Evolutionary conservation across 257 asterid genomes (phyloP), one percentile per base, ranked within the genome.

Genomic region (Jacaranda mimosifolia): DNA sequence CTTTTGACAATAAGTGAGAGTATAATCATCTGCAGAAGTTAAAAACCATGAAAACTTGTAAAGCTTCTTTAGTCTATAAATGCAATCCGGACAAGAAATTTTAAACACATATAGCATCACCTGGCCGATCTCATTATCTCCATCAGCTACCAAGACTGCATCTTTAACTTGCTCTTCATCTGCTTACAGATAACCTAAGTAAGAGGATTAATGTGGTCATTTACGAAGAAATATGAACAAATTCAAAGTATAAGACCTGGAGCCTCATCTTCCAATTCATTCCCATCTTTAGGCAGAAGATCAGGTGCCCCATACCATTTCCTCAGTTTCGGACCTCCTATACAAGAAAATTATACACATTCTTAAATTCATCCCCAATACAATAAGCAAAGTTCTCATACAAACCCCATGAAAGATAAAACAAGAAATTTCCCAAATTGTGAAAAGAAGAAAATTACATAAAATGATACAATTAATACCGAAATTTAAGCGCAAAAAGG

Each of bases 221-320:
- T 75, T 39, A 12, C 55, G 9, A 45, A 35, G 46, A 43, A 18
- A 52, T 21, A 6, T n/a, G 9, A 48, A 64, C 15, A 36, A 72
- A 64, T 15, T 7, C 49, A 73, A 70, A 51, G 32, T 53, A 26
- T 45, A 56, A 76, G 58, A 94, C 99, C 99, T 82, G 87, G 65
- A 74, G 85, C 59, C 79, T 79, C 91, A 52, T 90, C 91, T 77
- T 83, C 82, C 63, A 43, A 13, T 58, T 75, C 78, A 59, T 87
- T 80, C 82, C 82, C 97, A 77, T 86, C 94, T 81, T 86, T 83
- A 43, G 89, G 80, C 69, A 85, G 74, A 83, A 80, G 82, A 85
- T 95, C 97, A 14, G 99, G 90, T 77, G 99, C 99, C 72, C 98
- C 99, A 56, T 95, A 95, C 99, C 99, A 95, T 84, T 90, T 95